Conservation (phyloP, 2,329 filamentous ascomycete species). For the Corinectria fuckeliana region DNA sequence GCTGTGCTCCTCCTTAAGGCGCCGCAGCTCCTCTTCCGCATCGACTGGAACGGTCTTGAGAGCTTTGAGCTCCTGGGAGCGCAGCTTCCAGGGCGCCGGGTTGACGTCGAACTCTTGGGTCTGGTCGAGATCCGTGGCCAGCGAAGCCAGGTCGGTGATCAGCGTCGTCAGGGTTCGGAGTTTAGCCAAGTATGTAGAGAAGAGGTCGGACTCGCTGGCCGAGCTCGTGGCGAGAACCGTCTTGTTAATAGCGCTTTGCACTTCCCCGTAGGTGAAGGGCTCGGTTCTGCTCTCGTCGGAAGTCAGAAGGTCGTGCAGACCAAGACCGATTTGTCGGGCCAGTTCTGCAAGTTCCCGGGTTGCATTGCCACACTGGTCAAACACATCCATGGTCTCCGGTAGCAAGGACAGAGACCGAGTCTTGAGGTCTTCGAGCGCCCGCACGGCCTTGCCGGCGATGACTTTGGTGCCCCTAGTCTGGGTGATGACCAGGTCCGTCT, state of each 20-base stretch:
- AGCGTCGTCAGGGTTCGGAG: conserved; percentile 69
- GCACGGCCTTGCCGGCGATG: conserved; percentile 77
- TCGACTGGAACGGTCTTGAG: conserved; percentile 82
- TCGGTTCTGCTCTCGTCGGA: conserved; percentile 75
- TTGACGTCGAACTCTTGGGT: conserved; percentile 80
- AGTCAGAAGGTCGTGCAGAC: conserved; percentile 67
- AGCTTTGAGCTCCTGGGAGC: conserved; percentile 81
- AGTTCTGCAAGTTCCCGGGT: conserved; percentile 71
- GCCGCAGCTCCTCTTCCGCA: conserved; percentile 82
- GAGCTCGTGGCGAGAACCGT: conserved; percentile 57
- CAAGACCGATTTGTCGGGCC: conserved; percentile 70
- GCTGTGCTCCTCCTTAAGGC: conserved; percentile 79
- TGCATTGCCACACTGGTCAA: conserved; percentile 71
- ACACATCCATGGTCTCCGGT: conserved; percentile 69
- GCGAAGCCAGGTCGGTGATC: conserved; percentile 72
- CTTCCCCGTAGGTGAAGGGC: conserved; percentile 69
- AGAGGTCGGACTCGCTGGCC: conserved; percentile 69
- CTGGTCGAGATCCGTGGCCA: conserved; percentile 74
- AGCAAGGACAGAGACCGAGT: conserved; percentile 76
- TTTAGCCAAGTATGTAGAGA: conserved; percentile 71
- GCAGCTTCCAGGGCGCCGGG: conserved; percentile 81
- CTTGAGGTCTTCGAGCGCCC: conserved; percentile 79
- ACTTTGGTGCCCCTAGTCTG: conserved; percentile 86
- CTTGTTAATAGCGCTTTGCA: conserved; percentile 67
- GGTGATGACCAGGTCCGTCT: conserved; percentile 73